Evolutionary conservation across 345 rosid species (phyloP).

Genomic region (Cardamine chenopodiifolia): DNA sequence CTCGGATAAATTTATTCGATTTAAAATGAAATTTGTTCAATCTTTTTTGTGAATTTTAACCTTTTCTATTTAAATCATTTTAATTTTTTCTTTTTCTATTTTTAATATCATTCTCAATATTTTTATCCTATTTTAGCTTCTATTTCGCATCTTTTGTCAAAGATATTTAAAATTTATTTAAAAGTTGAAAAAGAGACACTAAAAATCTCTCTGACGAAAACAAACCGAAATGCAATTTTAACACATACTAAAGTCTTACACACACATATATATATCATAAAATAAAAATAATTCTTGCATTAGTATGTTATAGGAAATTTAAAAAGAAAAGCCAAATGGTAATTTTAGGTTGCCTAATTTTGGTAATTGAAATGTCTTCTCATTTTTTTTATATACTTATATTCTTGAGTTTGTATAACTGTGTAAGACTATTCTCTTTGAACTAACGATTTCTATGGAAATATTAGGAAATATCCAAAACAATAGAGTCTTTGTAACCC

Average conservation of each 20-base stretch:
- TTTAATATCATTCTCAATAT: not conserved
- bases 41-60: not conserved
- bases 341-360: slow-evolving; percentile 27
- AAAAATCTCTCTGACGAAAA: not conserved
- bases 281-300: not conserved
- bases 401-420: slow-evolving; percentile 21
- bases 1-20: not conserved
- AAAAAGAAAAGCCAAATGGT: not conserved
- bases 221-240: not conserved
- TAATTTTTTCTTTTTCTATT: not conserved
- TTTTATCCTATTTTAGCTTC: not conserved
- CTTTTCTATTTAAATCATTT: not conserved
- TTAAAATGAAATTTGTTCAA: not conserved
- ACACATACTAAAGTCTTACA: not conserved
- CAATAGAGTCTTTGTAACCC: not conserved
- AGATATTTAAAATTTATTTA: not conserved
- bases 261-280: no score
- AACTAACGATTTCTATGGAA: slow-evolving; percentile 21
- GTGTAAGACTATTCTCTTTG: slow-evolving; percentile 32
- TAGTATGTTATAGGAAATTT: not conserved
- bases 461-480: slow-evolving; percentile 24
- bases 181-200: not conserved
- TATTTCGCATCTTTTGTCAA: not conserved
- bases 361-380: slow-evolving; percentile 1
- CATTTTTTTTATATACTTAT: slow-evolving; percentile 5